Conservation (phyloP, 345 rosid species). For the Corchorus capsularis region DNA sequence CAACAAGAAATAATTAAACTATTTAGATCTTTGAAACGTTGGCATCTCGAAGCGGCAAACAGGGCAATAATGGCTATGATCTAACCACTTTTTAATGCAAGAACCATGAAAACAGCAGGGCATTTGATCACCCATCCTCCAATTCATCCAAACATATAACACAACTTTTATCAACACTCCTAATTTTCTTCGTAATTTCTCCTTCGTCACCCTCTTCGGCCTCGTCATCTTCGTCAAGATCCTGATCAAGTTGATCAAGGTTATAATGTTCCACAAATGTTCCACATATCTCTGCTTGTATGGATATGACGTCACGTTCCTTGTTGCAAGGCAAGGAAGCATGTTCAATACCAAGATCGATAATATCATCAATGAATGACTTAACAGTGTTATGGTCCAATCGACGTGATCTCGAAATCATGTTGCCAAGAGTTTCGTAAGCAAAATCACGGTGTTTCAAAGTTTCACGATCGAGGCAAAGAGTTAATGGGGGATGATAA, state of each 20-base stretch:
- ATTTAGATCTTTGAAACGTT: too few relatives aligned
- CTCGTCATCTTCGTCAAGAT: background rate
- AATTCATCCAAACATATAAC: constrained; percentile 10
- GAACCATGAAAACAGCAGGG: constrained; percentile 13
- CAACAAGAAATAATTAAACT: background rate
- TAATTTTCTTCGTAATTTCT: too few relatives aligned
- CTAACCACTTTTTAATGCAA: constrained; percentile 5
- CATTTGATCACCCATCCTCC: background rate
- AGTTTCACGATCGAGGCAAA: background rate
- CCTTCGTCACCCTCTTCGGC: too few relatives aligned
- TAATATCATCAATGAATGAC: background rate
- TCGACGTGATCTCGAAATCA: background rate
- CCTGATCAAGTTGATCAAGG: too few relatives aligned
- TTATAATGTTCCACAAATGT: background rate
- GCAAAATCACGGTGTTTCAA: background rate
- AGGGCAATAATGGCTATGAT: background rate
- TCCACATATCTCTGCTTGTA: background rate
- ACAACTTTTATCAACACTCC: background rate
- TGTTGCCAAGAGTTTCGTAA: background rate
- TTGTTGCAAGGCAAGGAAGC: background rate
- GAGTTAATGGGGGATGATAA: background rate
- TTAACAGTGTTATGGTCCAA: background rate
- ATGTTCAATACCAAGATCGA: background rate
- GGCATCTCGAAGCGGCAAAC: background rate
- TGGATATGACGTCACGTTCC: background rate